Evolutionary conservation across 805 yeast species (phyloP).

Genomic region (Candida cerambycidarum): DNA sequence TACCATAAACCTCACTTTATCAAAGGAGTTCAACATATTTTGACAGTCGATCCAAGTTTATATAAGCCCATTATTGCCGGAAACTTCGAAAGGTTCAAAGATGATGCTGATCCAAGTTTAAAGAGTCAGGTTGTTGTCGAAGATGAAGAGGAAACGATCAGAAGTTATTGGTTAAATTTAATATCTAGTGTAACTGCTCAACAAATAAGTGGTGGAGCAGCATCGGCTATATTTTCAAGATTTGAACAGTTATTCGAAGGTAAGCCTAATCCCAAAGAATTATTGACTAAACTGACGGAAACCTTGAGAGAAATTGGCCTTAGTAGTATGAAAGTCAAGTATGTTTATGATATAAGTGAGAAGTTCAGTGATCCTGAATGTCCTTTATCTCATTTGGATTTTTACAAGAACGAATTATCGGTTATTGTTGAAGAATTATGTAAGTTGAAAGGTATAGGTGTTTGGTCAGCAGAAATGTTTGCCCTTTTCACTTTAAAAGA

Average conservation of each 20-base stretch:
- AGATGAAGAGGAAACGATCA: constrained; percentile 23
- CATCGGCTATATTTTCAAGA: constrained; percentile 56
- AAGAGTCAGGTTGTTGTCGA: neutral
- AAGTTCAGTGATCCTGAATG: constrained; percentile 46
- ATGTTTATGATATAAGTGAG: constrained; percentile 54
- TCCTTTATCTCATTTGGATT: constrained; percentile 28
- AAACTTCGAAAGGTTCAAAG: constrained; percentile 26
- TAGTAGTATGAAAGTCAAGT: constrained; percentile 65
- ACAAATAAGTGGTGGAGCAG: constrained; percentile 81
- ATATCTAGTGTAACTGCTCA: constrained; percentile 57
- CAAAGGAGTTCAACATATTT: constrained; percentile 28
- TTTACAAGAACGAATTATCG: constrained; percentile 41
- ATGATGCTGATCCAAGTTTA: constrained; percentile 5
- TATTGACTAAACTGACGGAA: constrained; percentile 43
- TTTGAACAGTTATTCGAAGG: constrained; percentile 35
- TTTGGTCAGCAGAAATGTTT: constrained; percentile 92
- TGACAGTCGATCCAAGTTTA: constrained; percentile 32
- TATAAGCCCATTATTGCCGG: constrained; percentile 31
- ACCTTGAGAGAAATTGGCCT: constrained; percentile 64
- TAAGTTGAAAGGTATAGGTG: constrained; percentile 68
- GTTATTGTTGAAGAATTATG: constrained; percentile 50
- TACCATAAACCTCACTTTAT: constrained; percentile 35
- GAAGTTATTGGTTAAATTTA: constrained; percentile 36
- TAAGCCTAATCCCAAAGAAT: constrained; percentile 52
- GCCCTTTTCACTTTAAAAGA: constrained; percentile 65